Evolutionary conservation across 2,329 filamentous ascomycete species (phyloP).

Genomic region (Dactylellina cionopaga): DNA sequence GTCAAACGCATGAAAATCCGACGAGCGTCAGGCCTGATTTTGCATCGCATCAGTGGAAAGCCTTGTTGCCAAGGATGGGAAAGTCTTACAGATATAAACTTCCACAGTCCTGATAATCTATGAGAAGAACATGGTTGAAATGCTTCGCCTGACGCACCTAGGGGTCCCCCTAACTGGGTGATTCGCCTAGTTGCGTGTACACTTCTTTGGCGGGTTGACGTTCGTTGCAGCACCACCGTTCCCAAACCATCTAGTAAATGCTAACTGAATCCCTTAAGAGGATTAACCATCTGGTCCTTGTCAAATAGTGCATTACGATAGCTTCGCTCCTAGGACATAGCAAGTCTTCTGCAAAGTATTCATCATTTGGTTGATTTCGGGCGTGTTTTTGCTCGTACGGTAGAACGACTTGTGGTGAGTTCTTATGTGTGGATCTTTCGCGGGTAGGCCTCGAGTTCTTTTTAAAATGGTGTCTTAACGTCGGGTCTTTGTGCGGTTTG

Average conservation of each 20-base stretch:
- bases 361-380: neutral
- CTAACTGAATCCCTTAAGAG: neutral
- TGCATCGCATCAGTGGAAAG: neutral
- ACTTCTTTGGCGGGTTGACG: neutral
- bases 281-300: neutral
- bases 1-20: neutral
- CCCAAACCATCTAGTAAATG: neutral
- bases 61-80: no score
- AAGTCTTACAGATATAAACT: neutral
- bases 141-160: neutral
- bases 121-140: neutral
- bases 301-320: constrained; percentile 3
- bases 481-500: no score
- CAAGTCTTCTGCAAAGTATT: neutral
- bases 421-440: no score
- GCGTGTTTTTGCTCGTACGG: no score
- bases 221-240: neutral
- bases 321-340: neutral
- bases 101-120: constrained; percentile 5
- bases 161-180: neutral
- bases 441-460: no score
- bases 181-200: neutral
- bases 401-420: no score
- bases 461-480: no score
- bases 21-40: neutral